phyloP scores from a whole-genome alignment of 768 basidiomycete species.

The Agrocybe praecox region DNA sequence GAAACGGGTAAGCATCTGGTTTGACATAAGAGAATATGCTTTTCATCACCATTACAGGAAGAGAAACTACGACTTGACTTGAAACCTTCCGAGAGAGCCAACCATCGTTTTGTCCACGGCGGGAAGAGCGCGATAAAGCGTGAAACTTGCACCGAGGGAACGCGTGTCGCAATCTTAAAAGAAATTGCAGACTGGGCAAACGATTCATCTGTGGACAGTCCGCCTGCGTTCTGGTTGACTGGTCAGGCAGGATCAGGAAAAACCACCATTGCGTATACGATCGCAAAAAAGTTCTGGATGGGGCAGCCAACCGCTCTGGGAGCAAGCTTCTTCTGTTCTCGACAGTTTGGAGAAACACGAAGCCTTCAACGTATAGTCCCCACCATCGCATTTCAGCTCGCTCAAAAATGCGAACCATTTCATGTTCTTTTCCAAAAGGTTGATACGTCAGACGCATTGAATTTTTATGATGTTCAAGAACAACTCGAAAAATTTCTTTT shows the following conservation, averaged over 20 bases:
- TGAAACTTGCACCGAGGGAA: too few relatives aligned
- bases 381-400: conserved; percentile 26
- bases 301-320: conserved; percentile 4
- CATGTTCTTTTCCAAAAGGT: too few relatives aligned
- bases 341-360: conserved; percentile 22
- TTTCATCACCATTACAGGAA: too few relatives aligned
- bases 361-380: conserved; percentile 17
- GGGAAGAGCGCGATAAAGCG: too few relatives aligned
- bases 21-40: not conserved
- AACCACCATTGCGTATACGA: conserved; percentile 27
- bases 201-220: conserved; percentile 12
- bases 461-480: not conserved
- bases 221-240: conserved; percentile 18
- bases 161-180: conserved; percentile 15
- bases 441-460: conserved; percentile 7
- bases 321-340: conserved; percentile 30
- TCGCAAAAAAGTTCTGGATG: conserved; percentile 13
- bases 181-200: conserved; percentile 24
- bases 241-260: conserved; percentile 24
- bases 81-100: too few relatives aligned
- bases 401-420: conserved; percentile 21
- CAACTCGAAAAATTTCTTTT: conserved; percentile 19
- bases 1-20: conserved; percentile 2
- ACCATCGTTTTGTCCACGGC: too few relatives aligned
- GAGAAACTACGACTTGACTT: too few relatives aligned